Percentiles rank a stretch among this genome's conserved stretches.
phyloP scores from a whole-genome alignment of 75 land plant species.

The Picea sitchensis region DNA sequence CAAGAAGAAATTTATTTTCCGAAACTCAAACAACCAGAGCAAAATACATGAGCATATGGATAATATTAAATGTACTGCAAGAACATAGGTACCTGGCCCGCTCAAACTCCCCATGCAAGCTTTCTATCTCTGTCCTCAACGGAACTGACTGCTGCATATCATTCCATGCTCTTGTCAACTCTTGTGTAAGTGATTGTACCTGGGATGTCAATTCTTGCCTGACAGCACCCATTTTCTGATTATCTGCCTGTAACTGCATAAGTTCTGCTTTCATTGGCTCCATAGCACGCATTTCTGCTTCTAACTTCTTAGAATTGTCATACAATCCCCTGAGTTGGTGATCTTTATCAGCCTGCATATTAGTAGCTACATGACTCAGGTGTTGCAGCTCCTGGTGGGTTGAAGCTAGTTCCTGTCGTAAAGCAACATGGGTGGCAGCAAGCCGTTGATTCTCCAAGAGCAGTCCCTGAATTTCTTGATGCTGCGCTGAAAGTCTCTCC shows the following conservation, averaged over 20 bases:
- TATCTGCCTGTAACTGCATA: constrained; percentile 47
- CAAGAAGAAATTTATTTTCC: too few species aligned
- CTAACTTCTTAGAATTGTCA: constrained; percentile 64
- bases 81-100: constrained; percentile 45
- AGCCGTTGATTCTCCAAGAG: constrained; percentile 57
- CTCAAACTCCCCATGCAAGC: constrained; percentile 52
- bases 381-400: constrained; percentile 69
- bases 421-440: constrained; percentile 51
- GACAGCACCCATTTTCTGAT: constrained; percentile 34
- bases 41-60: background rate
- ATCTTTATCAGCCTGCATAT: constrained; percentile 55
- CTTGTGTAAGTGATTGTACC: constrained; percentile 56
- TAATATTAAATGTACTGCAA: background rate
- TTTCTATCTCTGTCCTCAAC: constrained; percentile 54
- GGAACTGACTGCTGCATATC: constrained; percentile 49
- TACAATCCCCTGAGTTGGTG: constrained; percentile 47
- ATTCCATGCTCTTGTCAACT: constrained; percentile 43
- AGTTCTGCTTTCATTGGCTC: constrained; percentile 67
- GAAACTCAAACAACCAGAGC: too few species aligned
- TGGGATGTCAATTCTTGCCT: constrained; percentile 57
- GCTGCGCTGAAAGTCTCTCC: constrained; percentile 71
- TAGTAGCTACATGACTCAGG: constrained; percentile 34
- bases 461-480: constrained; percentile 60
- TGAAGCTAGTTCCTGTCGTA: constrained; percentile 64
- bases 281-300: constrained; percentile 56